Conservation (phyloP, 2,329 filamentous ascomycete genomes). For the Tolypocladium guangdongense region DNA sequence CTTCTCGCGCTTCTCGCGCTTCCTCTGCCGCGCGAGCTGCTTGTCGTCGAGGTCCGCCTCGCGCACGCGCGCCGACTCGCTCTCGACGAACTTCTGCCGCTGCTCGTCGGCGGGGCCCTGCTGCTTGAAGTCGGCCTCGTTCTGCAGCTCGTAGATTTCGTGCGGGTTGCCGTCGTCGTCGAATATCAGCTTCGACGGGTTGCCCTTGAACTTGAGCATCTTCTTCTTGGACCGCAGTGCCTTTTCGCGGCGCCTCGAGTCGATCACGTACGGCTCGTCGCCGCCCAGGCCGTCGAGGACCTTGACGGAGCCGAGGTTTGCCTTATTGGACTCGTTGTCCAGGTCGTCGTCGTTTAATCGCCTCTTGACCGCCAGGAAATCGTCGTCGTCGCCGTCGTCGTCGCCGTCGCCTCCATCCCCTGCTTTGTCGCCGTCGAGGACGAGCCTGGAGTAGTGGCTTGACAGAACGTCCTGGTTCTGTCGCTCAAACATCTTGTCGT, state of each 20-base stretch:
- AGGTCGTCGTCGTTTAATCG: conserved; percentile 64
- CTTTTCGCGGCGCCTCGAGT: conserved; percentile 93
- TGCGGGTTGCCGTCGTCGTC: conserved; percentile 86
- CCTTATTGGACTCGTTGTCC: conserved; percentile 36
- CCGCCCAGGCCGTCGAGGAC: conserved; percentile 58
- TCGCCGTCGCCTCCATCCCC: conserved; percentile 38
- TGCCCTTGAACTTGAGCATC: conserved; percentile 80
- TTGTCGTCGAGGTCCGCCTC: conserved; percentile 78
- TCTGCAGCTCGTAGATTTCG: conserved; percentile 77
- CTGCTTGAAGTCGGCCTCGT: conserved; percentile 68
- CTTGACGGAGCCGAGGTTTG: conserved; percentile 35
- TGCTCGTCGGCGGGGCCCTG: conserved; percentile 68
- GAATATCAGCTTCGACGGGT: conserved; percentile 75
- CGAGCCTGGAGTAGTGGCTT: conserved; percentile 84
- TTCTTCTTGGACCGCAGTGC: conserved; percentile 93
- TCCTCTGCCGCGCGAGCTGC: conserved; percentile 65
- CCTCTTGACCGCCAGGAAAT: conserved; percentile 84
- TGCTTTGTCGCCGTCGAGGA: conserved; percentile 41
- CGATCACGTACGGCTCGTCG: conserved; percentile 67
- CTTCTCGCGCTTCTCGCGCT: conserved; percentile 64
- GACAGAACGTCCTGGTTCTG: conserved; percentile 92
- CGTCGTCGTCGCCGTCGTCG: conserved; percentile 58
- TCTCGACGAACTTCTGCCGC: conserved; percentile 65
- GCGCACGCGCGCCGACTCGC: conserved; percentile 60
- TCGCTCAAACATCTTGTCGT: conserved; percentile 95